Percentiles rank a stretch among this genome's conserved stretches.
These are phyloP conservation scores for Eruca vesicaria DNA, from an alignment of 441 rosid species.

Conservation along the genomic window DNA sequence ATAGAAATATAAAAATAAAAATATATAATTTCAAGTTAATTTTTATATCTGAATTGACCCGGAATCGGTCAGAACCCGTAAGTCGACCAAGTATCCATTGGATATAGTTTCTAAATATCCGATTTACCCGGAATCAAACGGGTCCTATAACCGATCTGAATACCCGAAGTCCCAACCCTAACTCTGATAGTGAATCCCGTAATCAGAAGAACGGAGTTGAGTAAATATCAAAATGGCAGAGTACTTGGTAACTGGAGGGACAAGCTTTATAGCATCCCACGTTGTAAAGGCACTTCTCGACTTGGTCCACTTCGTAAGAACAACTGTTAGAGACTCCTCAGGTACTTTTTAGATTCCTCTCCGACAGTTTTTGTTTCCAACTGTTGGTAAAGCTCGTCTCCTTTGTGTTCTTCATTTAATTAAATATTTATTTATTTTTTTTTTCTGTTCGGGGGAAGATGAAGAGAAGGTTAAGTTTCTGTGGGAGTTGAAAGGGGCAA, in stretches of 20 bases:
- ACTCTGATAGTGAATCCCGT: too few species aligned
- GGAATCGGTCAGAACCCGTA: too few species aligned
- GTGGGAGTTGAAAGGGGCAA: slow-evolving; percentile 62
- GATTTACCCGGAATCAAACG: too few species aligned
- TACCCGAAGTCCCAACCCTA: too few species aligned
- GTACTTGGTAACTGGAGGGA: slow-evolving; percentile 87
- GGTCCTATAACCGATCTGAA: too few species aligned
- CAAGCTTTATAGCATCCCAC: slow-evolving; percentile 73
- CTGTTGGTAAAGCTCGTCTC: not conserved
- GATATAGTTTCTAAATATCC: too few species aligned
- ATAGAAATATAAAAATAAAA: too few species aligned
- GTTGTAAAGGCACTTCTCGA: slow-evolving; percentile 42
- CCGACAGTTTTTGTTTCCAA: not conserved
- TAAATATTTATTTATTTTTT: not conserved
- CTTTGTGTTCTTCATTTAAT: not conserved
- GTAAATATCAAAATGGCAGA: slow-evolving; percentile 44
- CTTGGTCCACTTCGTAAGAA: slow-evolving; percentile 36
- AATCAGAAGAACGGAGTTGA: not conserved
- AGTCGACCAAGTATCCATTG: too few species aligned
- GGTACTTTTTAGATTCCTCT: not conserved
- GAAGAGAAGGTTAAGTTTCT: slow-evolving; percentile 55
- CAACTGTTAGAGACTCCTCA: slow-evolving; percentile 36
- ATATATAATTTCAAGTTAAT: too few species aligned
- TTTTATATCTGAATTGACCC: too few species aligned
- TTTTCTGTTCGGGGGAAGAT: slow-evolving; percentile 26